Conservation (phyloP, 371 early-diverging fungal genomes). For the Ordospora colligata region DNA sequence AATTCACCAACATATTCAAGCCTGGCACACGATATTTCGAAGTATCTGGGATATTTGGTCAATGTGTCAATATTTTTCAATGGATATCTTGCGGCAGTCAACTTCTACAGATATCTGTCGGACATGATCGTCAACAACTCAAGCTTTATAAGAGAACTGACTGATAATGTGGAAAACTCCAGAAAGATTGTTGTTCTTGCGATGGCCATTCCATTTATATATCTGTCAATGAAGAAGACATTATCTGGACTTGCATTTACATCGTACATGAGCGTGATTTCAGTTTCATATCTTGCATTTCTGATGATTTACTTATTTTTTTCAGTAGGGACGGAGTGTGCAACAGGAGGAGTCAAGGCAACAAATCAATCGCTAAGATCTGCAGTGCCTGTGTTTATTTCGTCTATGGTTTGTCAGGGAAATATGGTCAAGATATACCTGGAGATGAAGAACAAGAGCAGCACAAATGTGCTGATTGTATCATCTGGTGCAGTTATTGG, state of each 20-base stretch:
- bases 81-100: slow-evolving; percentile 23
- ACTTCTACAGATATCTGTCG: slow-evolving; percentile 30
- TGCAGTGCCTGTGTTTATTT: slow-evolving; percentile 40
- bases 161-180: neutral
- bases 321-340: neutral
- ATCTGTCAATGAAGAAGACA: slow-evolving; percentile 18
- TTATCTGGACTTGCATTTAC: neutral
- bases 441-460: slow-evolving; percentile 34
- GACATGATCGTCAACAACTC: slow-evolving; percentile 6
- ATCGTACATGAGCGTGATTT: slow-evolving; percentile 1
- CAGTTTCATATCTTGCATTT: slow-evolving; percentile 19
- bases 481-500: slow-evolving; percentile 11
- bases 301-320: slow-evolving; percentile 21
- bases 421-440: slow-evolving; percentile 51
- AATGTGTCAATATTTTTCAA: slow-evolving; percentile 27
- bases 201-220: neutral
- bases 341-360: neutral
- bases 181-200: slow-evolving; percentile 6
- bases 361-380: neutral
- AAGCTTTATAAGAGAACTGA: neutral
- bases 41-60: neutral
- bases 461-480: slow-evolving; percentile 36
- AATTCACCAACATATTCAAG: neutral
- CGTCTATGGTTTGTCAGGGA: slow-evolving; percentile 55
- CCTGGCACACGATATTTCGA: neutral